These are phyloP conservation scores for Magnaporthiopsis incrustans DNA, from an alignment of 2,329 filamentous ascomycete species.

Conservation along the genomic window DNA sequence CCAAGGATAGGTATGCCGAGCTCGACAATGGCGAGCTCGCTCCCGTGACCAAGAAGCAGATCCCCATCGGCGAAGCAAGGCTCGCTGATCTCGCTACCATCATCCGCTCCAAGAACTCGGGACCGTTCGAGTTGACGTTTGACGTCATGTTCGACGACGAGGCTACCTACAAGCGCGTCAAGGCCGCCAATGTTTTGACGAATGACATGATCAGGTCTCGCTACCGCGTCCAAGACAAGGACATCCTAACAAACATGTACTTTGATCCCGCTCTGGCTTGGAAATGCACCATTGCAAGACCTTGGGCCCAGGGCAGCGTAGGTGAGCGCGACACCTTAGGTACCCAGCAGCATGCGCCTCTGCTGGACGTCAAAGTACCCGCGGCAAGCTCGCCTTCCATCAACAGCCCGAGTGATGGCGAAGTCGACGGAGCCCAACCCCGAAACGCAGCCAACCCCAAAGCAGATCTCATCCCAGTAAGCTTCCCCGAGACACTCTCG, in stretches of 20 bases:
- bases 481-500: neutral
- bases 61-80: neutral
- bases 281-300: slow-evolving; percentile 27
- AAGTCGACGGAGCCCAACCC: too few species aligned
- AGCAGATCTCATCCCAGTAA: neutral
- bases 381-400: neutral
- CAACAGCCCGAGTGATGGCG: neutral
- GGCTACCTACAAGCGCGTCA: slow-evolving; percentile 5
- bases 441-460: neutral
- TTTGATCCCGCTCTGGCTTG: slow-evolving; percentile 29
- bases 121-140: slow-evolving; percentile 36
- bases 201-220: neutral
- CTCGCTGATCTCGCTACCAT: slow-evolving; percentile 24
- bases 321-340: slow-evolving; percentile 29
- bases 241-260: slow-evolving; percentile 23
- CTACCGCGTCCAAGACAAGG: slow-evolving; percentile 10
- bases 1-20: neutral
- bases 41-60: neutral
- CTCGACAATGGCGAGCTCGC: neutral
- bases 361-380: slow-evolving; percentile 21
- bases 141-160: slow-evolving; percentile 9
- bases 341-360: slow-evolving; percentile 28
- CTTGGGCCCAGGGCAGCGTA: slow-evolving; percentile 25
- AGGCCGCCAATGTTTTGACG: neutral
- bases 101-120: slow-evolving; percentile 42